Evolutionary conservation across 345 rosid genomes (phyloP).

Genomic region (Passiflora organensis): DNA sequence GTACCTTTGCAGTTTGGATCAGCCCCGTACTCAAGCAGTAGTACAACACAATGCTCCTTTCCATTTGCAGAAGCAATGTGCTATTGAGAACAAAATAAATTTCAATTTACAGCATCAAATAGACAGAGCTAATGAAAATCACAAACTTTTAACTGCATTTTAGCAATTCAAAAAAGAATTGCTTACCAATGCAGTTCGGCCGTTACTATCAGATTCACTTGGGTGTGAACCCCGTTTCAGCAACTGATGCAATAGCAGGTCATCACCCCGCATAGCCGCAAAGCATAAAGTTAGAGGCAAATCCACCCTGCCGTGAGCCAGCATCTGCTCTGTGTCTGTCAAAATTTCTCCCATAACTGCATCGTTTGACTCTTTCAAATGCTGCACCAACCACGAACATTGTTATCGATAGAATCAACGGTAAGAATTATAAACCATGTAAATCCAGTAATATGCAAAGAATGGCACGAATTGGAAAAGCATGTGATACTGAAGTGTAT

Average conservation of each 20-base stretch:
- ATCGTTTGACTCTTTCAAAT: slow-evolving; percentile 53
- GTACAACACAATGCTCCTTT: slow-evolving; percentile 47
- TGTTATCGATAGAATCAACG: background rate
- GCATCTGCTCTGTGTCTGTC: slow-evolving; percentile 60
- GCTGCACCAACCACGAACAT: slow-evolving; percentile 41
- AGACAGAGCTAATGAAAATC: background rate
- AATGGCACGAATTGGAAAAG: too few relatives aligned
- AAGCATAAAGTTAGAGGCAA: slow-evolving; percentile 74
- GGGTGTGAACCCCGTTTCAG: slow-evolving; percentile 65
- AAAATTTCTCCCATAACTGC: slow-evolving; percentile 56
- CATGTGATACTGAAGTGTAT: too few relatives aligned
- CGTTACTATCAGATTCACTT: slow-evolving; percentile 53
- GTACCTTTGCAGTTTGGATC: slow-evolving; percentile 74
- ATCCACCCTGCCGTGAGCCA: slow-evolving; percentile 74
- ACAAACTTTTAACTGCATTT: background rate
- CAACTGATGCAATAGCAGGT: slow-evolving; percentile 61
- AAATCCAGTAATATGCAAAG: too few relatives aligned
- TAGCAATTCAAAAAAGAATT: background rate
- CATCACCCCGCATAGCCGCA: slow-evolving; percentile 84
- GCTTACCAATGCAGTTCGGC: slow-evolving; percentile 62
- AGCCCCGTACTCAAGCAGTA: slow-evolving; percentile 71
- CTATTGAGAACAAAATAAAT: slow-evolving; percentile 38
- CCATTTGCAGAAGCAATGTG: slow-evolving; percentile 83
- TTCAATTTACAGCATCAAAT: background rate
- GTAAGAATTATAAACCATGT: too few relatives aligned